Evolutionary conservation across 2,329 filamentous ascomycete genomes (phyloP).

Genomic region (Diplodia intermedia): DNA sequence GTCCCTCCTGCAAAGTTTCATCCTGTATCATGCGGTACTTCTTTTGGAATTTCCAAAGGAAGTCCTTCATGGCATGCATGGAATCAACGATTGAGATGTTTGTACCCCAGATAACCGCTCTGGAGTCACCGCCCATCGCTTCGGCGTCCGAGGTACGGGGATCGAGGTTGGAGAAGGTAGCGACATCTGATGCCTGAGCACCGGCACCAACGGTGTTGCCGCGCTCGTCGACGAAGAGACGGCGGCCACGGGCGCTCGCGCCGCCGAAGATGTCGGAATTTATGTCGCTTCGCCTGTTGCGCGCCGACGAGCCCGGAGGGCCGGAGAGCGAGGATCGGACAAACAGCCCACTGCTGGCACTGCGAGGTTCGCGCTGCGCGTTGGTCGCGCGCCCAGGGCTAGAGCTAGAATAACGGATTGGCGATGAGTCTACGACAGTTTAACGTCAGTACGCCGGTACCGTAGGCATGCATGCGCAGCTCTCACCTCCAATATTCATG

Average conservation of each 20-base stretch:
- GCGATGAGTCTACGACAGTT: slow-evolving; percentile 76
- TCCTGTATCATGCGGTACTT: slow-evolving; percentile 95
- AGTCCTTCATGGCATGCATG: slow-evolving; percentile 86
- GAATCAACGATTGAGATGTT: slow-evolving; percentile 94
- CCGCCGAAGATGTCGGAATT: slow-evolving; percentile 74
- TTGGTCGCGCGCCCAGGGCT: slow-evolving; percentile 72
- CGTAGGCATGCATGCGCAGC: not conserved
- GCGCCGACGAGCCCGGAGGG: slow-evolving; percentile 59
- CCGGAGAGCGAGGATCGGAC: slow-evolving; percentile 63
- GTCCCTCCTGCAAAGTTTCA: slow-evolving; percentile 74
- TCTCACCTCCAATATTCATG: slow-evolving; percentile 67
- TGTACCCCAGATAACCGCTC: slow-evolving; percentile 93
- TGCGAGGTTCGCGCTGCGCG: slow-evolving; percentile 70
- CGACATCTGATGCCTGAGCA: slow-evolving; percentile 60
- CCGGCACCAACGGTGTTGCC: slow-evolving; percentile 63
- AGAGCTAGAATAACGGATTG: slow-evolving; percentile 89
- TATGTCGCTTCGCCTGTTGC: slow-evolving; percentile 81
- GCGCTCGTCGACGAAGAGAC: slow-evolving; percentile 69
- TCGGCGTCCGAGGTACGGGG: slow-evolving; percentile 93
- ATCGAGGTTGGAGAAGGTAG: slow-evolving; percentile 72
- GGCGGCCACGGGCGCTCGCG: slow-evolving; percentile 59
- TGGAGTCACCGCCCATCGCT: slow-evolving; percentile 78
- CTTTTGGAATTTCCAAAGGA: slow-evolving; percentile 86
- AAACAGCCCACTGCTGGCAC: slow-evolving; percentile 87
- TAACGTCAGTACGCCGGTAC: slow-evolving; percentile 35